A percentile compares a stretch with the other conserved stretches of the same genome.
These are phyloP conservation scores for Candida palmyrensis DNA, from an alignment of 805 yeast genomes.

Conservation along the genomic window DNA sequence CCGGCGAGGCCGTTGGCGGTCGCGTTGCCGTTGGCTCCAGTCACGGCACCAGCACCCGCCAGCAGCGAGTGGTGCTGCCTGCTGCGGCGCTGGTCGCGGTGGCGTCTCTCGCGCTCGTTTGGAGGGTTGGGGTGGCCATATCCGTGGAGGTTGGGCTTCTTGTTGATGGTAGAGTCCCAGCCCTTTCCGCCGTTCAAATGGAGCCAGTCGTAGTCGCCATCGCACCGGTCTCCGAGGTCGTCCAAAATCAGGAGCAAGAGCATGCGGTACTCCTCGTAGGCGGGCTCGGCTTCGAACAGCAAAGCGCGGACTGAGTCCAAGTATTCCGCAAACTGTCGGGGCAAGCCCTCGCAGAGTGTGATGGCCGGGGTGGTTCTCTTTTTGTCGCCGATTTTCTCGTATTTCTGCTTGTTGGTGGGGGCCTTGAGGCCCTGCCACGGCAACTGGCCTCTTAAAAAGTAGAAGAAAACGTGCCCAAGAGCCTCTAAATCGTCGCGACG, in stretches of 20 bases:
- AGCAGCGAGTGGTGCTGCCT: slow-evolving; percentile 30
- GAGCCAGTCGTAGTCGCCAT: slow-evolving; percentile 79
- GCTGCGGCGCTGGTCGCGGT: slow-evolving; percentile 41
- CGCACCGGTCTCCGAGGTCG: slow-evolving; percentile 54
- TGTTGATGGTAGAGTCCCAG: slow-evolving; percentile 72
- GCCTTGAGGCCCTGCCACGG: slow-evolving; percentile 93
- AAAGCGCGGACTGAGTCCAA: slow-evolving; percentile 62
- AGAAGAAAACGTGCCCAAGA: slow-evolving; percentile 76
- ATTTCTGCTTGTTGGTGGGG: slow-evolving; percentile 77
- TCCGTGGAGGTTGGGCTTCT: slow-evolving; percentile 77
- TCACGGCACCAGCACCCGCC: slow-evolving; percentile 6
- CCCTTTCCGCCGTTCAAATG: slow-evolving; percentile 74
- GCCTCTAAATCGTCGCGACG: slow-evolving; percentile 81
- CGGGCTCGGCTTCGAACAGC: slow-evolving; percentile 76
- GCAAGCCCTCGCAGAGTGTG: slow-evolving; percentile 60
- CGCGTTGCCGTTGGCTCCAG: slow-evolving; percentile 3
- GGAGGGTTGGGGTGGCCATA: slow-evolving; percentile 70
- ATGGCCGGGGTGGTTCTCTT: slow-evolving; percentile 65
- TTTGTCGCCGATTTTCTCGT: slow-evolving; percentile 79
- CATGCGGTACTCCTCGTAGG: slow-evolving; percentile 61
- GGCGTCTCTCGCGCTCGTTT: slow-evolving; percentile 42
- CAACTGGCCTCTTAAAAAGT: slow-evolving; percentile 70
- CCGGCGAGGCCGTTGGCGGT: slow-evolving; percentile 3
- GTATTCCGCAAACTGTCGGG: slow-evolving; percentile 71
- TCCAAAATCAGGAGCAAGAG: slow-evolving; percentile 56